phyloP scores from a whole-genome alignment of 2,329 filamentous ascomycete species.

The Metarhizium robertsii region DNA sequence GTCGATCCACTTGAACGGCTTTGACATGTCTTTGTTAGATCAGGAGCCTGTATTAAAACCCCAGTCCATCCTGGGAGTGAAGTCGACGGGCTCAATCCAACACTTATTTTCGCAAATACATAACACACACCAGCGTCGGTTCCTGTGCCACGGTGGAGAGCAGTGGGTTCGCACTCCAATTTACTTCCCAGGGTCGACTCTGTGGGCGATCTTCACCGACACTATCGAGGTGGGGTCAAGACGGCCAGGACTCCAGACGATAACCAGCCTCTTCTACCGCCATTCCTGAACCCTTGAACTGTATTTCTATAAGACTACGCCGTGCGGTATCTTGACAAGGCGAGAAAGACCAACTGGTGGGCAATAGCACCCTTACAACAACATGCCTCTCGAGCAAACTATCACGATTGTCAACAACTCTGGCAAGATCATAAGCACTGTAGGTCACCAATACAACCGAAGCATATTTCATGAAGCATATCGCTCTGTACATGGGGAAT shows the following conservation, averaged over 20 bases:
- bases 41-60: background rate
- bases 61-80: background rate
- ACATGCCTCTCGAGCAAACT: conserved; percentile 51
- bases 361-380: background rate
- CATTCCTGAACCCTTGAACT: background rate
- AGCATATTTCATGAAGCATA: background rate
- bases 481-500: background rate
- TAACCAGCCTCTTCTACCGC: background rate
- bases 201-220: conserved; percentile 11
- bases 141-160: conserved; percentile 6
- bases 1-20: background rate
- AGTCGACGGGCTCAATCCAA: background rate
- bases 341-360: background rate
- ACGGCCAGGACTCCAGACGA: background rate
- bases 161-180: conserved; percentile 7
- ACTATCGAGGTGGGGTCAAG: conserved; percentile 5
- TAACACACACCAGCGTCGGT: background rate
- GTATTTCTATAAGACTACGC: background rate
- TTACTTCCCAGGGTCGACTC: conserved; percentile 3
- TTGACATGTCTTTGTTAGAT: background rate
- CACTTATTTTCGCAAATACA: background rate
- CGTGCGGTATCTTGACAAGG: background rate
- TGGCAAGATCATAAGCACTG: conserved; percentile 82
- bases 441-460: conserved; percentile 34
- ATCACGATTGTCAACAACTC: conserved; percentile 86